Evolutionary conservation across 2,329 filamentous ascomycete species (phyloP), one percentile per base, ranked within the genome.

Genomic region (Trichoderma endophyticum): DNA sequence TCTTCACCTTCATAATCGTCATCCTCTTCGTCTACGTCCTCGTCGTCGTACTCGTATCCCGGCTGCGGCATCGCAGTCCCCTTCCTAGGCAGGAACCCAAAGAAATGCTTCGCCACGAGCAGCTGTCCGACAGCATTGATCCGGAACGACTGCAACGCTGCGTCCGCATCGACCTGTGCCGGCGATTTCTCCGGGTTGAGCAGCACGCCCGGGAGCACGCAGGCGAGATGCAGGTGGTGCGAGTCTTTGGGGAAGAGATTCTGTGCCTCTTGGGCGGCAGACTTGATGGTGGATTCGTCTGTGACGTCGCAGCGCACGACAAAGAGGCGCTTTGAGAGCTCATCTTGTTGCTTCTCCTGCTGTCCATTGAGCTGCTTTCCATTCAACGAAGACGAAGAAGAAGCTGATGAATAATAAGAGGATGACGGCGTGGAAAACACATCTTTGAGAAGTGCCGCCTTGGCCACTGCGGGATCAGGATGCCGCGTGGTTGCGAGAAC

Each of bases 31-130:
- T 51, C 43, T 1, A n/a, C 39, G 1, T 36, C 57, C 1, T 60
- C 56, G 2, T 69, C 66, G 2, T 61, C 57, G n/a, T 34, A 61
- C n/a, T 34, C 57, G 28, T 51, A 54, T 18, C 57, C 56, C 36
- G 56, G 28, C 18, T 3, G 24, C 51, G 12, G n/a, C 66, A 60
- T 57, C 14, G 26, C 39, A 0, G 85, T 84, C 5, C 84, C 79
- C 75, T 88, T 90, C 18, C 84, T 86, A 1, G 93, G 93, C 4
- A 96, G 84, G 76, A 95, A 91, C 0, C 83, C 83, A 0, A 85
- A 84, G 76, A 96, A 93, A 80, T 94, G 89, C 81, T 96, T 96
- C 78, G 93, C 87, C 71, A 95, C 85, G 69, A 96, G 83, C 77
- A 96, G 84, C 0, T 92, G 92, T 0, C 92, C 93, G 3, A 96